Evolutionary conservation across 768 basidiomycete species (phyloP).

Genomic region (Lentinus brumalis): DNA sequence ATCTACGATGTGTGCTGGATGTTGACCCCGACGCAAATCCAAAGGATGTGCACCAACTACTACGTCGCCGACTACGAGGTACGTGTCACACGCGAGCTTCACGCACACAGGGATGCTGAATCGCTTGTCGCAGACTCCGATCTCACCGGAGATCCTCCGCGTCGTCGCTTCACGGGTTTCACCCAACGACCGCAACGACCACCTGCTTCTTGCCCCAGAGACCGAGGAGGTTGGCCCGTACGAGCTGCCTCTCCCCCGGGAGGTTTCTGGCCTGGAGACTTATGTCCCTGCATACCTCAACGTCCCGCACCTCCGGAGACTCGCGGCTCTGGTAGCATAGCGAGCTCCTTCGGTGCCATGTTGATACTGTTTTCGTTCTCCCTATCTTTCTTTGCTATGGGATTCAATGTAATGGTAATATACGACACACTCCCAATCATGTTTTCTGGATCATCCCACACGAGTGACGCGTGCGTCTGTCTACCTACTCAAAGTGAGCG

Average conservation of each 20-base stretch:
- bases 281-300: slow-evolving; percentile 93
- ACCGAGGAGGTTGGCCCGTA: slow-evolving; percentile 97
- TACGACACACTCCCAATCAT: slow-evolving; percentile 15
- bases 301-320: slow-evolving; percentile 83
- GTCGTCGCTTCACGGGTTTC: slow-evolving; percentile 96
- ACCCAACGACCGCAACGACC: slow-evolving; percentile 96
- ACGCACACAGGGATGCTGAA: neutral
- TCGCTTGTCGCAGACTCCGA: slow-evolving; percentile 69
- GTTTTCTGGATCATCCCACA: neutral
- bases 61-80: slow-evolving; percentile 99
- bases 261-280: slow-evolving; percentile 94
- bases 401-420: slow-evolving; percentile 22
- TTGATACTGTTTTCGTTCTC: slow-evolving; percentile 18
- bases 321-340: slow-evolving; percentile 84
- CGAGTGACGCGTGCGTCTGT: neutral
- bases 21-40: slow-evolving; percentile 98
- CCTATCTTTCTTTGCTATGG: slow-evolving; percentile 22
- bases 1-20: slow-evolving; percentile 99
- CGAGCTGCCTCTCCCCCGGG: slow-evolving; percentile 90
- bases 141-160: slow-evolving; percentile 94
- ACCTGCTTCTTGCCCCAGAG: slow-evolving; percentile 92
- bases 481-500: slow-evolving; percentile 12
- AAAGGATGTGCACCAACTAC: slow-evolving; percentile 98
- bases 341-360: slow-evolving; percentile 7
- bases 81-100: slow-evolving; percentile 20